Conservation (phyloP, 2,329 filamentous ascomycete genomes). For the Ophiostoma perfectum region DNA sequence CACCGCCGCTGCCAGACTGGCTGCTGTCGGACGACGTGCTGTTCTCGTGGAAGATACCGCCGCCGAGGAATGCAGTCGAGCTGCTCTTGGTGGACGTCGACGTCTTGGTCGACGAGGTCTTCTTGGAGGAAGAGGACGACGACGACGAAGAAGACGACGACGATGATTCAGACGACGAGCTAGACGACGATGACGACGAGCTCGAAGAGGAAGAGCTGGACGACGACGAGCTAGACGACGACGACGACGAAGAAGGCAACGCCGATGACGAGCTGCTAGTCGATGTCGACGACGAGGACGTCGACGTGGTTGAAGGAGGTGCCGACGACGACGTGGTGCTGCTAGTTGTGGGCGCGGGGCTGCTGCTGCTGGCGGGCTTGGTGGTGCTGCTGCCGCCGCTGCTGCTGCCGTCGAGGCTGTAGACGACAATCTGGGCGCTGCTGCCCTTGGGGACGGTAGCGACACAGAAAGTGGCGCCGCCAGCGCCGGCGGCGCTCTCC, state of each 20-base stretch:
- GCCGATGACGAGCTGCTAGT: background rate
- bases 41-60: conserved; percentile 53
- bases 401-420: conserved; percentile 39
- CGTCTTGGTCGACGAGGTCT: conserved; percentile 31
- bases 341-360: conserved; percentile 3
- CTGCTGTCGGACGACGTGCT: conserved; percentile 25
- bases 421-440: conserved; percentile 63
- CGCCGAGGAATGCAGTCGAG: conserved; percentile 32
- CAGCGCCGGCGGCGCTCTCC: conserved; percentile 54
- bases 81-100: conserved; percentile 24
- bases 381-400: conserved; percentile 29
- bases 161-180: conserved; percentile 32
- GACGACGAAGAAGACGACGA: conserved; percentile 21
- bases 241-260: background rate
- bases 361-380: background rate
- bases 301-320: background rate
- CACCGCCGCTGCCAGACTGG: conserved; percentile 8
- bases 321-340: background rate
- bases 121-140: conserved; percentile 24
- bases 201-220: conserved; percentile 29
- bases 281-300: background rate
- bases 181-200: conserved; percentile 29
- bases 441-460: conserved; percentile 65
- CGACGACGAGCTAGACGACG: conserved; percentile 19
- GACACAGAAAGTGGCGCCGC: conserved; percentile 66